Evolutionary conservation across 179 eudicot species (phyloP), one percentile per base, ranked within the genome.

Genomic region (Spinacia oleracea): DNA sequence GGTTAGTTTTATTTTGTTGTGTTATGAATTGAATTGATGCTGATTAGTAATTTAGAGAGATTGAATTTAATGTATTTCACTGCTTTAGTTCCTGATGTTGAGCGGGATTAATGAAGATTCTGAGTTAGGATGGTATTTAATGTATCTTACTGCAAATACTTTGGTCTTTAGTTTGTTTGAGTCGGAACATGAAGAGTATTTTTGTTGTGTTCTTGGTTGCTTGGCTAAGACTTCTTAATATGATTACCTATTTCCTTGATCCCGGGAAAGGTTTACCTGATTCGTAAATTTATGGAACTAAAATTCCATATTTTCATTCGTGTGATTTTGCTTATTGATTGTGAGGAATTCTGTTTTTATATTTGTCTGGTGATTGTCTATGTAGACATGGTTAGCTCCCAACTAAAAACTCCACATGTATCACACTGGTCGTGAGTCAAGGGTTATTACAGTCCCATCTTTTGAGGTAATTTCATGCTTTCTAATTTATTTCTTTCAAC

Each of bases 381-480:
- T 74, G 74, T 70, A 91, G 93, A 91, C 81, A 90, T 86, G 90
- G 88, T 90, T 73, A 90, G 96, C 76, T 90, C 96, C 46, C 93
- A 91, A 84, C 84, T 91, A 80, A 86, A n/a, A 91, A 83, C 89
- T 91, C 77, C 97, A 92, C 68, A 81, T 96, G 48, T 91, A 86
- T 72, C 97, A 92, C 63, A 92, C 97, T 74, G 89, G 93, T 51
- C 88, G 98, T 45, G 98, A 94, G 73, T 94, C 98, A 35, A 90
- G 96, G 85, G 97, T 94, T 80, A 91, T 94, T 79, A 94, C 97
- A 73, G 83, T 80, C 92, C 73, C 98, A 94, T 90, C 93, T 94
- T 42, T 94, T 94, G 81, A 84, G 88, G 98, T 94, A 70, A 84
- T 76, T 56, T 51, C 67, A 40, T 20, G 18, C 18, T 31, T 38